Percentiles rank a stretch among this genome's conserved stretches.
Evolutionary conservation across 148 eudicot genomes (phyloP).

Genomic region (Suaeda aralocaspica): DNA sequence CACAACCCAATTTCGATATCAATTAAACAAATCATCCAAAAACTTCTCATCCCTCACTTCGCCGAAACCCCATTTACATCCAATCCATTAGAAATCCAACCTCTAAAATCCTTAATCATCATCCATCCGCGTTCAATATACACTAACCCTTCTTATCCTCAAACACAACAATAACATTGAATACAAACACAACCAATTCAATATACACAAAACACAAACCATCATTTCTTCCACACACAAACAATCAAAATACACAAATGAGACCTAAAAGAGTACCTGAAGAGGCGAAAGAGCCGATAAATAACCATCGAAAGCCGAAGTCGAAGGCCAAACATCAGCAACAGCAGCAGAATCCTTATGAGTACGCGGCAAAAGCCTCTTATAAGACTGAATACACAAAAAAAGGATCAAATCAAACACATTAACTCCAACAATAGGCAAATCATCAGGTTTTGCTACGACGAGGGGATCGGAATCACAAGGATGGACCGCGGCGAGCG

Average conservation of each 20-base stretch:
- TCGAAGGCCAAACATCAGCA: slow-evolving; percentile 94
- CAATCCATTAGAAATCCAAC: neutral
- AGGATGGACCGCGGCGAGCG: slow-evolving; percentile 49
- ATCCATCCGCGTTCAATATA: neutral
- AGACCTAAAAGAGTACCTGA: slow-evolving; percentile 42
- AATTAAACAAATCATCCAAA: neutral
- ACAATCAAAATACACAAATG: neutral
- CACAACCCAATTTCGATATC: neutral
- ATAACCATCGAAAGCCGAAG: slow-evolving; percentile 87
- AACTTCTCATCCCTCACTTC: neutral
- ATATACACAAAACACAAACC: neutral
- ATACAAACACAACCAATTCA: neutral
- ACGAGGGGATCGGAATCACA: slow-evolving; percentile 56
- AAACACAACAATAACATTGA: neutral
- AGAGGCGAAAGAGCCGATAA: slow-evolving; percentile 91
- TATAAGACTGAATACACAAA: slow-evolving; percentile 80
- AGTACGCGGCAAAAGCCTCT: slow-evolving; percentile 72
- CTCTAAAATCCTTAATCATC: neutral
- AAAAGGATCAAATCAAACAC: slow-evolving; percentile 73
- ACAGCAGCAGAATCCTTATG: slow-evolving; percentile 89
- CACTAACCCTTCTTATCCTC: neutral
- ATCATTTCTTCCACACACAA: too few relatives aligned
- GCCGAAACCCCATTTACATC: neutral
- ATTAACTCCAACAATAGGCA: slow-evolving; percentile 43
- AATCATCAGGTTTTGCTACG: slow-evolving; percentile 41